phyloP scores from a whole-genome alignment of 2,329 filamentous ascomycete genomes.

The Fusarium pseudograminearum region DNA sequence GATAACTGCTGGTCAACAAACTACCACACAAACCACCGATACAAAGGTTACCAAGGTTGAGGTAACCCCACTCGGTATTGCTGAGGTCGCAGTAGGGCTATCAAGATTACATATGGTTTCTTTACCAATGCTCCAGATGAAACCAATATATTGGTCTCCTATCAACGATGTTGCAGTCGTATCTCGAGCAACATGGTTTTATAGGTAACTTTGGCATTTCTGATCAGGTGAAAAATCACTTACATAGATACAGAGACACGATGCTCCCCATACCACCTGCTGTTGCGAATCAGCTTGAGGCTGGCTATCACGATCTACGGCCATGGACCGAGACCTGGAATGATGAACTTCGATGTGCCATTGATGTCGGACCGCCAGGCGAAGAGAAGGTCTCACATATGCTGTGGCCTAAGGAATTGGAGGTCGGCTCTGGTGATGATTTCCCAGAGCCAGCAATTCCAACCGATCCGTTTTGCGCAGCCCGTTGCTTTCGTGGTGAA shows the following conservation, averaged over 20 bases:
- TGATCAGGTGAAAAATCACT: conserved; percentile 17
- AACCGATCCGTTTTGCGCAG: conserved; percentile 69
- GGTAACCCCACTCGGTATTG: conserved; percentile 47
- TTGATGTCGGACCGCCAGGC: conserved; percentile 88
- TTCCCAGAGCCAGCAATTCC: conserved; percentile 59
- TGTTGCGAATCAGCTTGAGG: conserved; percentile 91
- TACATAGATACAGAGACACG: conserved; percentile 69
- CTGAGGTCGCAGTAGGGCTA: conserved; percentile 83
- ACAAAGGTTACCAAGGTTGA: conserved; percentile 9
- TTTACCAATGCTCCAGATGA: conserved; percentile 86
- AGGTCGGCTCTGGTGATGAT: conserved; percentile 35
- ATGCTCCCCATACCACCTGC: conserved; percentile 89
- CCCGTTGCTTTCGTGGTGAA: conserved; percentile 70
- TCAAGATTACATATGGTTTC: conserved; percentile 92
- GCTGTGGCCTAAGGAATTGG: conserved; percentile 76
- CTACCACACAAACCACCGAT: conserved; percentile 15
- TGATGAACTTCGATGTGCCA: conserved; percentile 89
- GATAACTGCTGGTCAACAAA: conserved; percentile 13
- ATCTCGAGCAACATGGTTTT: conserved; percentile 94
- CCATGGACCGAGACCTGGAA: conserved; percentile 94
- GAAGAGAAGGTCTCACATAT: conserved; percentile 91
- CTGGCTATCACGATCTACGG: conserved; percentile 86
- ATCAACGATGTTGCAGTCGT: conserved; percentile 89
- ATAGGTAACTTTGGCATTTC: conserved; percentile 64
- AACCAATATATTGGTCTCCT: conserved; percentile 97